Base-by-base conservation (phyloP, 2,329 filamentous ascomycete species). In the Hawksworthiomyces lignivorus region DNA sequence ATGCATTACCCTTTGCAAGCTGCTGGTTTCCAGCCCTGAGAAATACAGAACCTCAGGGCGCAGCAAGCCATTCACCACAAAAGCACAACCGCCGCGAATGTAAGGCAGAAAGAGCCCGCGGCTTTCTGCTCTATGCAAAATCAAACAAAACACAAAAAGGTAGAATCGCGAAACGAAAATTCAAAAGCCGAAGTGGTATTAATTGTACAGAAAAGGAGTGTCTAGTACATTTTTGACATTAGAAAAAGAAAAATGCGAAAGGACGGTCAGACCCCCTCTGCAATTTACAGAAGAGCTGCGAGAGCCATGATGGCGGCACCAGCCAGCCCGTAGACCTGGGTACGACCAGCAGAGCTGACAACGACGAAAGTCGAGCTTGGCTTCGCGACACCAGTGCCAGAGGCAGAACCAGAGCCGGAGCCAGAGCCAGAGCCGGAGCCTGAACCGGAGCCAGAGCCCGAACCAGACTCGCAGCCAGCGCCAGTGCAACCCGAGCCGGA, bases 271-370 rank as follows among this genome's bases (percentile, higher is more conserved):
- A 18, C 15, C 6, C 18, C 19, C 36, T 21, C 38, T 26, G 21
- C 15, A 22, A 18, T 36, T 69, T 72, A 75, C 53, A 75, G 60
- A 49, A 63, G 68, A 53, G 63, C 64, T 44, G 67, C 56, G 44
- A 67, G 51, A 41, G 63, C 66, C 53, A 72, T 60, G 50, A 63
- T 62, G 44, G 62, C 65, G 38, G 70, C 54, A 39, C 64, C 67
- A 43, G 60, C 56, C 41, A 73, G 60, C 46, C 67, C 68, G 44
- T 56, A 44, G 39, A 52, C 50, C 48, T 59, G 56, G 41, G 56
- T 60, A 41, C 57, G 64, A 48, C 57, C 44, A 51, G 62, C 62
- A 43, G 62, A 65, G 47, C 58, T 58, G 48, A 65, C 56, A 32
- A 63, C 55, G 36, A 56, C 61, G 33, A 64, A 11, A 32, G 28